Percentiles rank a stretch among this genome's conserved stretches.
These are phyloP conservation scores for Penicillium corylophilum DNA, from an alignment of 2,329 filamentous ascomycete species.

Conservation along the genomic window DNA sequence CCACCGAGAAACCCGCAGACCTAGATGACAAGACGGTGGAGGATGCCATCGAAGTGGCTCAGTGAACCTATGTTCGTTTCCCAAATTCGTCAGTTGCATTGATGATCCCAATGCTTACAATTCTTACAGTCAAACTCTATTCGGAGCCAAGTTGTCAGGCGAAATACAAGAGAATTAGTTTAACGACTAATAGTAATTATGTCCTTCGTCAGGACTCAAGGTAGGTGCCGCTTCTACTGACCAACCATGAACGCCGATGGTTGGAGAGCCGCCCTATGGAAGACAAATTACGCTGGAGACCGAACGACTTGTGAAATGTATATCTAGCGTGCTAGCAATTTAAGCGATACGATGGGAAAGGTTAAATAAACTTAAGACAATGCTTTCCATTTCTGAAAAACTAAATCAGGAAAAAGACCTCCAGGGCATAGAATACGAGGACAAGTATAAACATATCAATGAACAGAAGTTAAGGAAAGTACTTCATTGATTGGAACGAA, in stretches of 20 bases:
- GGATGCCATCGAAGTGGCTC: constrained; percentile 34
- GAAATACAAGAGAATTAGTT: not conserved
- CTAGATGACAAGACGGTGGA: constrained; percentile 22
- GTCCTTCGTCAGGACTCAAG: not conserved
- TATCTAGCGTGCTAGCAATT: not conserved
- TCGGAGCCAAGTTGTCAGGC: not conserved
- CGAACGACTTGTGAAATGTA: not conserved
- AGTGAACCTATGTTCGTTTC: constrained; percentile 14
- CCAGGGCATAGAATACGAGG: not conserved
- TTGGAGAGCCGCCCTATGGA: not conserved
- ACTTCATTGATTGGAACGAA: constrained; percentile 29
- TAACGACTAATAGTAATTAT: not conserved
- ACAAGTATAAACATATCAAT: not conserved
- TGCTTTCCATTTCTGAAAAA: not conserved
- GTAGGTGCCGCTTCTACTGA: not conserved
- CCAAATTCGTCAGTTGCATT: not conserved
- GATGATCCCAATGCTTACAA: not conserved
- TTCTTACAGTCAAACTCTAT: not conserved
- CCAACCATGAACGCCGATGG: not conserved
- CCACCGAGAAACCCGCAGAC: constrained; percentile 11
- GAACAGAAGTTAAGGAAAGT: constrained; percentile 25
- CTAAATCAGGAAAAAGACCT: no score
- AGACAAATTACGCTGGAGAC: not conserved
- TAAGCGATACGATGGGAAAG: not conserved
- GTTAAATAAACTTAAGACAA: not conserved